A percentile compares a stretch with the other conserved stretches of the same genome.
Evolutionary conservation across 108 stramenopile species (phyloP).

Genomic region (Skeletonema menzelii): DNA sequence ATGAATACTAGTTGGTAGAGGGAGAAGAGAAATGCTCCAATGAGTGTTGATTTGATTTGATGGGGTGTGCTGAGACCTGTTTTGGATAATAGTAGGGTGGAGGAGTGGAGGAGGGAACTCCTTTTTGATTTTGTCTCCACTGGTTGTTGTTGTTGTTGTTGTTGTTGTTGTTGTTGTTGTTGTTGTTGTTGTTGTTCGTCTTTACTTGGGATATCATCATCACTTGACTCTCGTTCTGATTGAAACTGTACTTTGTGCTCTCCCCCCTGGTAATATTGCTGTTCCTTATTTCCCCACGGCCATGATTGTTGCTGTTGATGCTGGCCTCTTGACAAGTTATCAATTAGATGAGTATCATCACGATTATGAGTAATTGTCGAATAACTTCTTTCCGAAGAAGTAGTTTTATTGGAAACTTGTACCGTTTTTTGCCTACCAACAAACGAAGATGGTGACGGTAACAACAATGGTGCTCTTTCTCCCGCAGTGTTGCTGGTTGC

Average conservation of each 20-base stretch:
- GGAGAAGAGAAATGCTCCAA: constrained; percentile 43
- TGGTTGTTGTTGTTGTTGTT: too few relatives aligned
- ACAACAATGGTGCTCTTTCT: neutral
- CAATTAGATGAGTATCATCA: neutral
- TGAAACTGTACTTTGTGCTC: too few relatives aligned
- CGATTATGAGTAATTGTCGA: neutral
- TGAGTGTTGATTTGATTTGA: constrained; percentile 33
- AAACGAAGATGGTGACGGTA: neutral
- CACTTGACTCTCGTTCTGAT: too few relatives aligned
- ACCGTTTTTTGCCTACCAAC: neutral
- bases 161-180: too few relatives aligned
- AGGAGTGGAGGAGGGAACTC: neutral
- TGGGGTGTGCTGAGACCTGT: neutral
- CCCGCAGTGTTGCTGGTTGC: neutral
- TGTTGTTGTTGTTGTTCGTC: too few relatives aligned
- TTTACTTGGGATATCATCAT: neutral
- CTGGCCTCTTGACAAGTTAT: neutral
- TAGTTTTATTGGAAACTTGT: neutral
- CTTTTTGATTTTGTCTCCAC: too few relatives aligned
- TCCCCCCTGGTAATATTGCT: too few relatives aligned
- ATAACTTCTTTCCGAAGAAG: neutral
- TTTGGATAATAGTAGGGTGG: neutral
- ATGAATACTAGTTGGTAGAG: constrained; percentile 72
- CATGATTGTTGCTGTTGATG: too few relatives aligned
- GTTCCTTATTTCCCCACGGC: neutral